Evolutionary conservation across 2,329 filamentous ascomycete species (phyloP), one percentile per base, ranked within the genome.

Genomic region (Leptographium procerum): DNA sequence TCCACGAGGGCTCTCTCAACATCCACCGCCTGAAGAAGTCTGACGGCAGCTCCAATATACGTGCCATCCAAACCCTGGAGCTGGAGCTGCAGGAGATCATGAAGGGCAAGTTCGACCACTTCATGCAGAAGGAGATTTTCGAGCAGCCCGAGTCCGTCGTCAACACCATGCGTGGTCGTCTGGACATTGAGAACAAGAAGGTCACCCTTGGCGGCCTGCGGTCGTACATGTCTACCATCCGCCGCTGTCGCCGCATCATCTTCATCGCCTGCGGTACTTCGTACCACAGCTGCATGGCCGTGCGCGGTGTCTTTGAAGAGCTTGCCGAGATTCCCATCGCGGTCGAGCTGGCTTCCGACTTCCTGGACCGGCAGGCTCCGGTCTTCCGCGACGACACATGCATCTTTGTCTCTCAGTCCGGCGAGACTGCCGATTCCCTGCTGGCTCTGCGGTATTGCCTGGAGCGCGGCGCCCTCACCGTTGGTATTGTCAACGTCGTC

Each of bases 81-180:
- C 88, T 99, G 55, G 91, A 99, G 81, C 87, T 99, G 64, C 94
- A 99, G 80, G 91, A 99, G 80, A 99, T 99, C 76, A 99, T 99
- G 94, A 99, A 99, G 87, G 94, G 94, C 75, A 95, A 94, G 73
- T 99, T 97, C 76, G 94, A 99, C 74, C 94, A 99, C 79, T 99
- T 96, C 82, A 99, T 99, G 94, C 94, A 99, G 75, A 99, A 99
- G 85, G 94, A 99, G 75, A 99, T 99, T 70, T 99, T 99, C 74
- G 94, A 99, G 82, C 94, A 99, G 80, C 94, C 94, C 70, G 94
- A 99, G 77, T 99, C 94, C 16, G 90, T 99, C 62, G 86, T 99
- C 79, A 99, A 99, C 83, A 96, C 94, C 65, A 99, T 99, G 94
- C 90, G 94, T 85, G 94, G 94, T 76, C 94, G 94, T 77, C 80